phyloP scores from a whole-genome alignment of 768 basidiomycete genomes.

The Termitomyces heimii region DNA sequence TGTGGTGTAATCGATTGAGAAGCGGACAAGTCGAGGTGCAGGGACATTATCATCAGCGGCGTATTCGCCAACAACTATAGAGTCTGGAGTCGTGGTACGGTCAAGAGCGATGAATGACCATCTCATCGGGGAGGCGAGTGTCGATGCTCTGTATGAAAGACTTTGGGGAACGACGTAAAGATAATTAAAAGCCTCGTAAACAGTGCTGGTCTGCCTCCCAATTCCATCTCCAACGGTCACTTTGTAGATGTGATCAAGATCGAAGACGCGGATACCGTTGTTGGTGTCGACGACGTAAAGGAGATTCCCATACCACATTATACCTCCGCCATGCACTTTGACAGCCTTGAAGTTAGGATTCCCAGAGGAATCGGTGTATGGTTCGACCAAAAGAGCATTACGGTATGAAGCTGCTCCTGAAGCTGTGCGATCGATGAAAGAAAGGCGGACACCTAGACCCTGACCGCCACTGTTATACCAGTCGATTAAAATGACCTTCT shows the following conservation, averaged over 20 bases:
- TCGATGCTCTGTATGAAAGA: conserved; percentile 5
- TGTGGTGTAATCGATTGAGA: conserved; percentile 10
- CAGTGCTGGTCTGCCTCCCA: conserved; percentile 7
- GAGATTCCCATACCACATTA: conserved; percentile 11
- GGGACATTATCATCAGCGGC: conserved; percentile 6
- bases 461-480: conserved; percentile 8
- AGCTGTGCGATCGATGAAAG: conserved; percentile 10
- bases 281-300: conserved; percentile 10
- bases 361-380: conserved; percentile 6
- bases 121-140: conserved; percentile 5
- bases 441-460: conserved; percentile 10
- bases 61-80: conserved; percentile 11
- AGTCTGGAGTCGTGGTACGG: conserved; percentile 10
- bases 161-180: conserved; percentile 9
- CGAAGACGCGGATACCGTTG: conserved; percentile 11
- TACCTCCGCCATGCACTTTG: conserved; percentile 8
- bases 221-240: conserved; percentile 8
- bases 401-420: conserved; percentile 5
- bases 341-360: conserved; percentile 9
- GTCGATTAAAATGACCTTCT: conserved; percentile 11
- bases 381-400: conserved; percentile 10
- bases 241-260: conserved; percentile 11
- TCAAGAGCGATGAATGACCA: conserved; percentile 13
- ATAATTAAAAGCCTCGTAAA: conserved; percentile 10
- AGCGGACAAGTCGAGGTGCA: conserved; percentile 7